These are phyloP conservation scores for Psilocybe sp. DNA, from an alignment of 768 basidiomycete genomes.

Conservation along the genomic window DNA sequence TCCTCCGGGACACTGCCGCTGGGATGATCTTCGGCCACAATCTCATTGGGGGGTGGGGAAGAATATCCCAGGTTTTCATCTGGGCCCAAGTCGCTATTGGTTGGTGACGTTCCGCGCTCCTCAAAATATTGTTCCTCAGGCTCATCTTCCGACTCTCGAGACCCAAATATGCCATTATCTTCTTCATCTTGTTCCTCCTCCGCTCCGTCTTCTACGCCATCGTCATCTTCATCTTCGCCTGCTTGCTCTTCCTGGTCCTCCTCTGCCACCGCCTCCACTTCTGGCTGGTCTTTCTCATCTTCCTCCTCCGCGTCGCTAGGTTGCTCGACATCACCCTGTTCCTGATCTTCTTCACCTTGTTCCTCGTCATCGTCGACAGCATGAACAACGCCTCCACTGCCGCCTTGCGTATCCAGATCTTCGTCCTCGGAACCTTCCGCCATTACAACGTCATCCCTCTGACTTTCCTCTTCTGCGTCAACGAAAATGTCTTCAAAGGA, in stretches of 20 bases:
- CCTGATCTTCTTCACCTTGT: background rate
- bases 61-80: too few relatives aligned
- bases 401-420: background rate
- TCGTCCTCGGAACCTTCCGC: background rate
- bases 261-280: background rate
- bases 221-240: slow-evolving; percentile 3
- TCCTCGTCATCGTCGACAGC: background rate
- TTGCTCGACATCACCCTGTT: background rate
- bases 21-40: too few relatives aligned
- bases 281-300: background rate
- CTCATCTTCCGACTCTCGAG: too few relatives aligned
- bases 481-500: background rate
- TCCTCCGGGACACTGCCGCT: too few relatives aligned
- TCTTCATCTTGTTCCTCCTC: background rate
- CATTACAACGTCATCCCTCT: background rate
- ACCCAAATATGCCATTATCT: background rate
- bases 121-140: too few relatives aligned
- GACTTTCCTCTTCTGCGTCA: background rate
- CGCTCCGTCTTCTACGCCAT: background rate
- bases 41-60: too few relatives aligned
- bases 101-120: too few relatives aligned
- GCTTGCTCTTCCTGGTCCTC: background rate
- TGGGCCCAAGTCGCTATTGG: too few relatives aligned
- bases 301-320: background rate
- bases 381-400: background rate